These are phyloP conservation scores for Crucihimalaya himalaica DNA, from an alignment of 345 rosid species.

Conservation along the genomic window DNA sequence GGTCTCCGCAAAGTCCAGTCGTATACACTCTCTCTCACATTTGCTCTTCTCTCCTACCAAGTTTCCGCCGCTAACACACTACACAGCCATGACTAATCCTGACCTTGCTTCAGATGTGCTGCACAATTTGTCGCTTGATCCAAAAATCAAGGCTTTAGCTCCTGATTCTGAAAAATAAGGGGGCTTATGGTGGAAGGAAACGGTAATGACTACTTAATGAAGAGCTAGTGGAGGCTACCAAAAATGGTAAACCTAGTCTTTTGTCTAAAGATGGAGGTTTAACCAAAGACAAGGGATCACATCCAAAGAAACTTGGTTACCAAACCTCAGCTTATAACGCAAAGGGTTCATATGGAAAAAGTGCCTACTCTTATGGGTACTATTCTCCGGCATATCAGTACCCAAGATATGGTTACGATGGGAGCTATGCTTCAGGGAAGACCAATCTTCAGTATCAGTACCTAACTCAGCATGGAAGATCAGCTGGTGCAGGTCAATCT, in stretches of 20 bases:
- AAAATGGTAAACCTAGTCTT: conserved; percentile 38
- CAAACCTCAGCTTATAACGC: conserved; percentile 45
- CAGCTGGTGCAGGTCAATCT: conserved; percentile 48
- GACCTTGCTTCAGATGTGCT: conserved; percentile 60
- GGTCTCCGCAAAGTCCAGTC: conserved; percentile 23
- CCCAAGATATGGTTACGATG: conserved; percentile 53
- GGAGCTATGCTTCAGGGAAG: conserved; percentile 53
- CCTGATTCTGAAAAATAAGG: conserved; percentile 42
- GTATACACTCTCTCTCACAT: conserved; percentile 3
- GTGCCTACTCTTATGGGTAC: conserved; percentile 40
- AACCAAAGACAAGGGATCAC: conserved; percentile 44
- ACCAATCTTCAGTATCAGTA: conserved; percentile 45
- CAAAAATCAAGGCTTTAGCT: conserved; percentile 41
- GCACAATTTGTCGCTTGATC: conserved; percentile 53
- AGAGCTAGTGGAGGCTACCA: conserved; percentile 31
- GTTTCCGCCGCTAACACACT: conserved; percentile 30
- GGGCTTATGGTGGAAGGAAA: conserved; percentile 25
- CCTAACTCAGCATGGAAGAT: conserved; percentile 45
- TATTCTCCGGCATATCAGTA: conserved; percentile 49
- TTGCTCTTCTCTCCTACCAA: conserved; percentile 25
- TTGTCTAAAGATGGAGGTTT: conserved; percentile 37
- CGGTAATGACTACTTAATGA: conserved; percentile 15
- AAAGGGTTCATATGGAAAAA: conserved; percentile 47
- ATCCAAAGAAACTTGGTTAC: conserved; percentile 46
- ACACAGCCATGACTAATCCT: conserved; percentile 48